Percentiles rank a stretch among this genome's conserved stretches.
phyloP scores from a whole-genome alignment of 495 filamentous ascomycete genomes.

The Saxophila tyrrhenica region DNA sequence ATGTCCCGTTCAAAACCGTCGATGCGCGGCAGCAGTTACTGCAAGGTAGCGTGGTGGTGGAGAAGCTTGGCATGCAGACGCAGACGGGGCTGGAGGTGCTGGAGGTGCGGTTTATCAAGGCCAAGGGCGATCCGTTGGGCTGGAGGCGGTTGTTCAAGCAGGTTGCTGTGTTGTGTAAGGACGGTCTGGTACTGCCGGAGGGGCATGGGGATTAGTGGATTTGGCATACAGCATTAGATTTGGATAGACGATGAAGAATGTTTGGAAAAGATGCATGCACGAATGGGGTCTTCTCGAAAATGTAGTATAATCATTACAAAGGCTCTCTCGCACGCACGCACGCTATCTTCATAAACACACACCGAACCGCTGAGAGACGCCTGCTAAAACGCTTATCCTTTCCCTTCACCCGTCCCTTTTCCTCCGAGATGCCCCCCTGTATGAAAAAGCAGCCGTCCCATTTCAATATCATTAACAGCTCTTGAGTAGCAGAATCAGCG shows the following conservation, averaged over 20 bases:
- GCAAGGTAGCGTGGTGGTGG: constrained; percentile 73
- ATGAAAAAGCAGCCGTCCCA: background rate
- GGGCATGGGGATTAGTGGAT: background rate
- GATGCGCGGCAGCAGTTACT: constrained; percentile 72
- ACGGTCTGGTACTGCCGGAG: constrained; percentile 46
- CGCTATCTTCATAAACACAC: no score
- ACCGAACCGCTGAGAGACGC: no score
- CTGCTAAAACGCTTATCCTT: background rate
- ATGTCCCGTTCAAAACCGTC: constrained; percentile 59
- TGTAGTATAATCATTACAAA: constrained; percentile 1
- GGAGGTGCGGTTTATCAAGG: constrained; percentile 86
- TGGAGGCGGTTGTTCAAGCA: constrained; percentile 97
- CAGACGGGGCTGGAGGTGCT: constrained; percentile 44
- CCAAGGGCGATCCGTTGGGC: constrained; percentile 90
- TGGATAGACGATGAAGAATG: background rate
- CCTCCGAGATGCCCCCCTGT: background rate
- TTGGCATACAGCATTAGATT: background rate
- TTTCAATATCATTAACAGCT: background rate
- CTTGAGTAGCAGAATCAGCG: background rate
- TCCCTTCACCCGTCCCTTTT: background rate
- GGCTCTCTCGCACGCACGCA: no score
- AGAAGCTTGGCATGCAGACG: constrained; percentile 39
- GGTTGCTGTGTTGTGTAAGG: constrained; percentile 70
- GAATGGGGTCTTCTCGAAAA: background rate
- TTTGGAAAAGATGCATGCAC: background rate